Conservation (phyloP, 768 basidiomycete species). For the Lactarius evosmus region DNA sequence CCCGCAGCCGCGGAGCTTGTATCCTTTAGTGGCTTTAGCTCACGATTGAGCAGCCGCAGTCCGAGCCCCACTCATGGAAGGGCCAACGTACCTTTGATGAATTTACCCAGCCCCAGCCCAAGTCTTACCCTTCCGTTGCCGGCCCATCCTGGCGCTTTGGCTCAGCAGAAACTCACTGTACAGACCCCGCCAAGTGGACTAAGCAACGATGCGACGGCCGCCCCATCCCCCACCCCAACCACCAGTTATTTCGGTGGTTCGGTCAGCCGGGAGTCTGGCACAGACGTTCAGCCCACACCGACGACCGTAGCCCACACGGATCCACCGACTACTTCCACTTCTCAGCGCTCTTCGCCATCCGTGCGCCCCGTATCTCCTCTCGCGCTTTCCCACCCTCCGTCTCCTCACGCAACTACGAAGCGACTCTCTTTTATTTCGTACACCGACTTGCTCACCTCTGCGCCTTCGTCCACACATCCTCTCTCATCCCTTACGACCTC, state of each 20-base stretch:
- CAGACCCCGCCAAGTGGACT: conserved; percentile 13
- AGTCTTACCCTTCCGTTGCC: conserved; percentile 27
- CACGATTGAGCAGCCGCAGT: conserved; percentile 58
- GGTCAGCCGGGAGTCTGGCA: conserved; percentile 32
- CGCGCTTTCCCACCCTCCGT: conserved; percentile 45
- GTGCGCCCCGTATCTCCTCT: conserved; percentile 30
- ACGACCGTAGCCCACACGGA: conserved; percentile 29
- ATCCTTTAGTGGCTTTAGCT: conserved; percentile 57
- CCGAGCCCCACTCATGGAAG: conserved; percentile 54
- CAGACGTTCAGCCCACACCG: conserved; percentile 28
- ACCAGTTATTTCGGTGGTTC: conserved; percentile 33
- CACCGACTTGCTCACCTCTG: conserved; percentile 74
- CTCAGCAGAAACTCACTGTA: conserved; percentile 10
- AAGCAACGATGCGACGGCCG: background rate
- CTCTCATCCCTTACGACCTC: conserved; percentile 71
- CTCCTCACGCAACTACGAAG: conserved; percentile 47
- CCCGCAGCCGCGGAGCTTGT: conserved; percentile 41
- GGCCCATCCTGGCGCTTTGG: background rate
- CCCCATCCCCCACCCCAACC: conserved; percentile 32
- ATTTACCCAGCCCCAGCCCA: conserved; percentile 29
- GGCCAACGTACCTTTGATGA: conserved; percentile 29
- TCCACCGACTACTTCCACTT: conserved; percentile 25
- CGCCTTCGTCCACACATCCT: conserved; percentile 68
- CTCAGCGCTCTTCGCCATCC: conserved; percentile 30
- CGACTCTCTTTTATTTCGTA: conserved; percentile 89